These are phyloP conservation scores for Dendrocalamus latiflorus DNA, from an alignment of 202 grass and related monocot genomes.

Conservation along the genomic window DNA sequence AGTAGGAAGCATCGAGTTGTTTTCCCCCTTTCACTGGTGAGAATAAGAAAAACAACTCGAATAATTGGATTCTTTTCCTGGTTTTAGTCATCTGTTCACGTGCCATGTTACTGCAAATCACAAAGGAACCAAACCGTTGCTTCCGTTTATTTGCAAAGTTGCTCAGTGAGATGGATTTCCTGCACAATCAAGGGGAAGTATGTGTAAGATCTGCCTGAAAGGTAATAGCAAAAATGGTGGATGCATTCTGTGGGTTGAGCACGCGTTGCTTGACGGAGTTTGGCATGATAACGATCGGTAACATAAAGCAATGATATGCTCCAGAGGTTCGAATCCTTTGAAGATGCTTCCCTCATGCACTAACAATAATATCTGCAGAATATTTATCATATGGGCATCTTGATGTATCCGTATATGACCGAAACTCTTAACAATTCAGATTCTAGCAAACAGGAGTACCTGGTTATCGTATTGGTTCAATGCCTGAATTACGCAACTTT, in stretches of 20 bases:
- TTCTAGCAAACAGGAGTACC: background rate
- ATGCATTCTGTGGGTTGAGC: background rate
- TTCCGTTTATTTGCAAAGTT: too few relatives aligned
- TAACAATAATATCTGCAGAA: background rate
- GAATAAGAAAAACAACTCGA: background rate
- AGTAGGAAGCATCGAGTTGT: background rate
- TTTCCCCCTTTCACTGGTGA: background rate
- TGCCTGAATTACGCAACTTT: background rate
- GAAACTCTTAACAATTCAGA: background rate
- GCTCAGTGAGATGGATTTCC: too few relatives aligned
- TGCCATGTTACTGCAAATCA: too few relatives aligned
- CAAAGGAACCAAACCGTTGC: too few relatives aligned
- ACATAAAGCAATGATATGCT: slow-evolving; percentile 1
- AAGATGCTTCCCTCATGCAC: slow-evolving; percentile 24
- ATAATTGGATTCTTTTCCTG: too few relatives aligned
- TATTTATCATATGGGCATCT: slow-evolving; percentile 18
- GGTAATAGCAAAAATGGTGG: too few relatives aligned
- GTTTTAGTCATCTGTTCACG: too few relatives aligned
- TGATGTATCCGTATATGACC: background rate
- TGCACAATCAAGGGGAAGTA: too few relatives aligned
- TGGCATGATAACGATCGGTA: slow-evolving; percentile 11
- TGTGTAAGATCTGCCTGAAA: too few relatives aligned
- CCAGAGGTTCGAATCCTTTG: background rate
- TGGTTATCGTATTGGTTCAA: background rate
- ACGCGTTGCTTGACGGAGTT: slow-evolving; percentile 24